These are phyloP conservation scores for Pythium inflatum DNA, from an alignment of 352 stramenopile species.

Conservation along the genomic window DNA sequence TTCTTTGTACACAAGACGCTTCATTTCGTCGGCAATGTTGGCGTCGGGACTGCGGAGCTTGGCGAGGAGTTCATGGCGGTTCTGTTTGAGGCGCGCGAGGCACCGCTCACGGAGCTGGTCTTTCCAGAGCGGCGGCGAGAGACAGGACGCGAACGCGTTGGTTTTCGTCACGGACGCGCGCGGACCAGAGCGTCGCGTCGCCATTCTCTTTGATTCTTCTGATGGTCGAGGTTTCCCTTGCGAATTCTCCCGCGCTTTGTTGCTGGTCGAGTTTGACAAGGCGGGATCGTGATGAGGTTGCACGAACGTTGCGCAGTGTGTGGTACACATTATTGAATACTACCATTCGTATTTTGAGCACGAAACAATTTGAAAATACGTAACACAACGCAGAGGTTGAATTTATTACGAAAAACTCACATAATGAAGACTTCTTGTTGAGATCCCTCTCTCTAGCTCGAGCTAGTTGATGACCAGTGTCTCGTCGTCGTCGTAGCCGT, in stretches of 20 bases:
- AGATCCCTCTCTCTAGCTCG: no score
- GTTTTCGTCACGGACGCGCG: slow-evolving; percentile 28
- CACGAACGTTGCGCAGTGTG: background rate
- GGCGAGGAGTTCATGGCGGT: slow-evolving; percentile 62
- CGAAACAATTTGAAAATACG: no score
- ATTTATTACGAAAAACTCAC: no score
- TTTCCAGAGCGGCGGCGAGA: slow-evolving; percentile 78
- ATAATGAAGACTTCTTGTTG: no score
- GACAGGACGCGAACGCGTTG: slow-evolving; percentile 41
- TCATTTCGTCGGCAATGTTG: slow-evolving; percentile 70
- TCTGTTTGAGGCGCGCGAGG: slow-evolving; percentile 66
- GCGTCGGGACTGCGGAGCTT: slow-evolving; percentile 62
- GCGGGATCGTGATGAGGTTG: no score
- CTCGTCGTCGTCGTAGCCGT: slow-evolving; percentile 77
- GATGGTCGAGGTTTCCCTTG: background rate
- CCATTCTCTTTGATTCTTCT: background rate
- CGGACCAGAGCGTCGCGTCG: background rate
- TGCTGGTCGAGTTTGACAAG: no score
- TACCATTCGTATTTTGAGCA: no score
- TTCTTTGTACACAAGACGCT: slow-evolving; percentile 57
- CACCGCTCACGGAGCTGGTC: slow-evolving; percentile 76
- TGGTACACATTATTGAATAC: background rate
- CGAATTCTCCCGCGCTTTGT: slow-evolving; percentile 13
- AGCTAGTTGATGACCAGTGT: slow-evolving; percentile 44
- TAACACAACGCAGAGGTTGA: no score